A percentile compares a stretch with the other conserved stretches of the same genome.
phyloP scores from a whole-genome alignment of 1,284 basidiomycete species.

The Ganoderma multipileum region DNA sequence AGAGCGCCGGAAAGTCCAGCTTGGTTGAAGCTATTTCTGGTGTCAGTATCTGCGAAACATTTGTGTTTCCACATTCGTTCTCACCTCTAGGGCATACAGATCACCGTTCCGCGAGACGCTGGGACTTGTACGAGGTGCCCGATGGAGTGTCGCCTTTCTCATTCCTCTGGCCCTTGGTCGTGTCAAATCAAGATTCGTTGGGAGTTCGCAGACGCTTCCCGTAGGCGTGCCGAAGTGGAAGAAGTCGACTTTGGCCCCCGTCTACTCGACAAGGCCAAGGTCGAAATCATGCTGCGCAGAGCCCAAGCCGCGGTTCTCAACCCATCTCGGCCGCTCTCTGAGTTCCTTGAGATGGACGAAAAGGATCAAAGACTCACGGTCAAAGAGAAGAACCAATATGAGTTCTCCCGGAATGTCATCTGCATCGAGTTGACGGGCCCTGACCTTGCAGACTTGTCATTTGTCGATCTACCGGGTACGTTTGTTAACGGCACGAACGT shows the following conservation, averaged over 20 bases:
- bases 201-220: slow-evolving; percentile 31
- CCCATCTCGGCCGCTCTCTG: slow-evolving; percentile 33
- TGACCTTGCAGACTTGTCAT: neutral
- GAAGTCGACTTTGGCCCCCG: slow-evolving; percentile 46
- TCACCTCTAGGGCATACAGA: slow-evolving; percentile 42
- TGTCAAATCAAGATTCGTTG: slow-evolving; percentile 44
- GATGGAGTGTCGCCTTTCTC: slow-evolving; percentile 38
- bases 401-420: neutral
- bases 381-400: neutral
- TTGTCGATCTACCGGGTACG: neutral
- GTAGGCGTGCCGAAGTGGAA: slow-evolving; percentile 35
- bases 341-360: slow-evolving; percentile 36
- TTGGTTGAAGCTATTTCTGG: slow-evolving; percentile 64
- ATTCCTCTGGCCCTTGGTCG: slow-evolving; percentile 36
- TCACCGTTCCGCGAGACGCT: slow-evolving; percentile 33
- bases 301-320: slow-evolving; percentile 55
- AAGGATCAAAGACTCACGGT: slow-evolving; percentile 4
- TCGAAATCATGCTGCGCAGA: slow-evolving; percentile 49
- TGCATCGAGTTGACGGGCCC: neutral
- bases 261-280: slow-evolving; percentile 44
- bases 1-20: slow-evolving; percentile 49
- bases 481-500: neutral
- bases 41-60: neutral
- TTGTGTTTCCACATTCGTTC: neutral
- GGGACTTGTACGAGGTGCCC: slow-evolving; percentile 39